These are phyloP conservation scores for Kluyveromyces siamensis DNA, from an alignment of 805 yeast genomes.

Conservation along the genomic window DNA sequence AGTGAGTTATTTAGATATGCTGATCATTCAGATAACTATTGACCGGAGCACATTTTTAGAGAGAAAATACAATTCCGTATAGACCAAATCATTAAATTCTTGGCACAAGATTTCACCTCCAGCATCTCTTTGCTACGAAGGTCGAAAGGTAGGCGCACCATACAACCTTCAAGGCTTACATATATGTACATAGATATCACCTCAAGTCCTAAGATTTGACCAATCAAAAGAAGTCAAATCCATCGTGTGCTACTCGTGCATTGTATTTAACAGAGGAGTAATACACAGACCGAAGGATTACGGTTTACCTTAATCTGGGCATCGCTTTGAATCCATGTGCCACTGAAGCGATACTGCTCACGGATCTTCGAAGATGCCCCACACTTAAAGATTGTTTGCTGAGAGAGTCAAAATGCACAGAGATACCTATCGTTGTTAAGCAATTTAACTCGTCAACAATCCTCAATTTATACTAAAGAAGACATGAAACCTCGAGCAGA, in stretches of 20 bases:
- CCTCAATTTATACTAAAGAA: too few relatives aligned
- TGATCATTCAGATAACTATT: too few relatives aligned
- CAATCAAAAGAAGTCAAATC: background rate
- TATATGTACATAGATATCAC: background rate
- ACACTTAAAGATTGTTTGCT: background rate
- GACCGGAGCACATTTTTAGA: too few relatives aligned
- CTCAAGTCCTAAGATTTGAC: background rate
- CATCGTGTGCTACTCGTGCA: background rate
- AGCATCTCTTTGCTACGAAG: too few relatives aligned
- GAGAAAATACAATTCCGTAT: too few relatives aligned
- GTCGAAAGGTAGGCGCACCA: too few relatives aligned
- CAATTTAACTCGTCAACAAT: background rate
- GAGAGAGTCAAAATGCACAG: background rate
- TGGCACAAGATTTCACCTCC: too few relatives aligned
- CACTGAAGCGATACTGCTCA: constrained; percentile 28
- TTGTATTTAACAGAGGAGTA: background rate
- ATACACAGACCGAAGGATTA: constrained; percentile 3
- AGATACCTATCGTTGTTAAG: background rate
- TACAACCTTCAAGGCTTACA: background rate
- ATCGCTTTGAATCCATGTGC: constrained; percentile 39
- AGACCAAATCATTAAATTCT: too few relatives aligned
- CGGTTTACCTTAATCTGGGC: constrained; percentile 26
- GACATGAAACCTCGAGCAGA: too few relatives aligned
- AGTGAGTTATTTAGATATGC: too few relatives aligned
- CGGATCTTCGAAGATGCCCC: constrained; percentile 41